Evolutionary conservation across 495 filamentous ascomycete genomes (phyloP).

Genomic region (Daldinia childiae): DNA sequence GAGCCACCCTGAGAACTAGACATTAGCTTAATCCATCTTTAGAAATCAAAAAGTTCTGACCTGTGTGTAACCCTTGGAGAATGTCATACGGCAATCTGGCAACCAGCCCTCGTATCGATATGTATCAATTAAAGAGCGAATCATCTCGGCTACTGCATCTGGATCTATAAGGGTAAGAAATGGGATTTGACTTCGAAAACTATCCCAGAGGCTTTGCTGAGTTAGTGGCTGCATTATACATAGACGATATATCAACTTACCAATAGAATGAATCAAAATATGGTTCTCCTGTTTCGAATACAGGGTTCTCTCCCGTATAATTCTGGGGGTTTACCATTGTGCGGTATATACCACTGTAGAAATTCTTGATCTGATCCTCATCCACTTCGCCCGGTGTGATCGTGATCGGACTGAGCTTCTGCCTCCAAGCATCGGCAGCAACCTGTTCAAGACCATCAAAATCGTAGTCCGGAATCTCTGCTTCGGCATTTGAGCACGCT

Average conservation of each 20-base stretch:
- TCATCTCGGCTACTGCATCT: constrained; percentile 68
- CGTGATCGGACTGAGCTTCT: constrained; percentile 68
- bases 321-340: constrained; percentile 79
- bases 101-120: constrained; percentile 75
- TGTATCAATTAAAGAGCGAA: constrained; percentile 75
- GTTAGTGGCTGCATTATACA: constrained; percentile 24
- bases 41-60: constrained; percentile 13
- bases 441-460: constrained; percentile 63
- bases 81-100: constrained; percentile 70
- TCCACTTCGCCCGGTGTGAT: constrained; percentile 65
- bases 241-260: constrained; percentile 43
- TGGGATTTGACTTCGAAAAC: constrained; percentile 75
- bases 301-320: constrained; percentile 81
- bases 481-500: constrained; percentile 73
- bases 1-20: constrained; percentile 69
- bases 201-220: constrained; percentile 69
- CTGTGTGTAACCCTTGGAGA: constrained; percentile 79
- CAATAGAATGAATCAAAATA: constrained; percentile 87
- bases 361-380: constrained; percentile 64
- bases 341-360: constrained; percentile 77
- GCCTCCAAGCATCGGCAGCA: constrained; percentile 68
- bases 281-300: constrained; percentile 75
- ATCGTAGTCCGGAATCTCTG: constrained; percentile 73
- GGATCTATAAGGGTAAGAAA: constrained; percentile 77
- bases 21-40: constrained; percentile 3